Conservation (phyloP, 2,329 filamentous ascomycete genomes). For the Ceratocystiopsis sp. region DNA sequence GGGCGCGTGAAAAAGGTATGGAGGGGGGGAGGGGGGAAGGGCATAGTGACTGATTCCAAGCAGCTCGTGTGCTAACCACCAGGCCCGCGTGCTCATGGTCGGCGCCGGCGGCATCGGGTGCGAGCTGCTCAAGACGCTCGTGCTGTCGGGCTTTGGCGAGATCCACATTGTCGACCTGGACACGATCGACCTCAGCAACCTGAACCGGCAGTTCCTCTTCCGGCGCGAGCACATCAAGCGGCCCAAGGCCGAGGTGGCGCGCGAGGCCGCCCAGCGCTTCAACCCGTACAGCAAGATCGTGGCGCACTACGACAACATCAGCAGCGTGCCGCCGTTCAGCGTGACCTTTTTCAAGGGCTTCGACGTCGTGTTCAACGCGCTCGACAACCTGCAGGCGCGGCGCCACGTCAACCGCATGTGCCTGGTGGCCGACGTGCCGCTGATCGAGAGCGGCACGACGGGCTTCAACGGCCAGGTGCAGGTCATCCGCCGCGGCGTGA, state of each 20-base stretch:
- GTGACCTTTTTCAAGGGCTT: conserved; percentile 79
- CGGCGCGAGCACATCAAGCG: conserved; percentile 96
- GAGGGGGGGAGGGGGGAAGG: conserved; percentile 1
- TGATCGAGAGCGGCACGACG: conserved; percentile 93
- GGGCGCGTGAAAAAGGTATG: conserved; percentile 51
- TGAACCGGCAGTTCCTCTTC: conserved; percentile 96
- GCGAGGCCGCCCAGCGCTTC: conserved; percentile 72
- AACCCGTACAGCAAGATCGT: conserved; percentile 76
- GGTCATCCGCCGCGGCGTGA: conserved; percentile 80
- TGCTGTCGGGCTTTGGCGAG: conserved; percentile 79
- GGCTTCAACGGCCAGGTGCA: conserved; percentile 97
- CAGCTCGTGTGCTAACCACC: conserved; percentile 5
- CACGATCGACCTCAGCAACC: conserved; percentile 93
- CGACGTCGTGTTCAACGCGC: conserved; percentile 80
- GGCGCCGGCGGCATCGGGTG: conserved; percentile 95
- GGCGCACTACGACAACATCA: conserved; percentile 89
- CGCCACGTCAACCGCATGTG: conserved; percentile 98
- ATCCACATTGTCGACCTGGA: conserved; percentile 93
- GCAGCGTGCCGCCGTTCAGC: conserved; percentile 61
- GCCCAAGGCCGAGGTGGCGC: conserved; percentile 64
- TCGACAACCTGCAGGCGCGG: conserved; percentile 88
- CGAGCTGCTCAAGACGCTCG: conserved; percentile 92
- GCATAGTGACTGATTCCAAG: too few species aligned
- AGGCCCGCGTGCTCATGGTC: conserved; percentile 84
- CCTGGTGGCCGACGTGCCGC: conserved; percentile 69